These are phyloP conservation scores for Primulina huaijiensis DNA, from an alignment of 257 asterid species.

Conservation along the genomic window DNA sequence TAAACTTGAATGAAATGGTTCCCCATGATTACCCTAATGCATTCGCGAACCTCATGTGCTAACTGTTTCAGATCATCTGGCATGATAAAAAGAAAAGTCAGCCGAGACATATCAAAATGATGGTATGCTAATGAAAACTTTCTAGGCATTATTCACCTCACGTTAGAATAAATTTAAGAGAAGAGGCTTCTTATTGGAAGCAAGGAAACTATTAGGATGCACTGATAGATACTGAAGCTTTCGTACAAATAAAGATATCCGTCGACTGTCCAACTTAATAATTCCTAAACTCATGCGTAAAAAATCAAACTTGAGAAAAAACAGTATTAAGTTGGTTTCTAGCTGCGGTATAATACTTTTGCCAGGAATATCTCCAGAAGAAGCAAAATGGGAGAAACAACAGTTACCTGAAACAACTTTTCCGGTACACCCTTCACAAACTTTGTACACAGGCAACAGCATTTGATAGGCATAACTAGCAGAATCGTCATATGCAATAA, in stretches of 20 bases:
- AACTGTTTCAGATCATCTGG: conserved; percentile 75
- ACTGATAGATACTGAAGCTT: neutral
- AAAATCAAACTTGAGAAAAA: no score
- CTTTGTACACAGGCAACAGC: conserved; percentile 76
- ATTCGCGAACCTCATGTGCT: conserved; percentile 58
- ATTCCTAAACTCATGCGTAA: neutral
- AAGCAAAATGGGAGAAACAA: neutral
- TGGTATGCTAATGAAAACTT: neutral
- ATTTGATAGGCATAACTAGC: conserved; percentile 61
- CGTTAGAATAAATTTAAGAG: neutral
- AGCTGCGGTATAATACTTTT: no score
- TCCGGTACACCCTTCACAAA: conserved; percentile 76
- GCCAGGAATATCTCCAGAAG: conserved; percentile 4
- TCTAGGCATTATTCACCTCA: neutral
- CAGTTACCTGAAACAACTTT: conserved; percentile 64
- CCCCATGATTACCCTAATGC: conserved; percentile 60
- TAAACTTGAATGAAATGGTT: conserved; percentile 52
- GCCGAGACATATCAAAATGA: neutral
- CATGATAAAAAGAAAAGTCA: neutral
- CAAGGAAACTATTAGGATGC: neutral
- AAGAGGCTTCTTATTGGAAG: neutral
- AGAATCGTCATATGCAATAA: conserved; percentile 36
- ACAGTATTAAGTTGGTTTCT: no score
- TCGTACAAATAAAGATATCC: neutral
- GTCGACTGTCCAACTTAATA: neutral